phyloP scores from a whole-genome alignment of 148 eudicot species.

The Spergularia bocconei region DNA sequence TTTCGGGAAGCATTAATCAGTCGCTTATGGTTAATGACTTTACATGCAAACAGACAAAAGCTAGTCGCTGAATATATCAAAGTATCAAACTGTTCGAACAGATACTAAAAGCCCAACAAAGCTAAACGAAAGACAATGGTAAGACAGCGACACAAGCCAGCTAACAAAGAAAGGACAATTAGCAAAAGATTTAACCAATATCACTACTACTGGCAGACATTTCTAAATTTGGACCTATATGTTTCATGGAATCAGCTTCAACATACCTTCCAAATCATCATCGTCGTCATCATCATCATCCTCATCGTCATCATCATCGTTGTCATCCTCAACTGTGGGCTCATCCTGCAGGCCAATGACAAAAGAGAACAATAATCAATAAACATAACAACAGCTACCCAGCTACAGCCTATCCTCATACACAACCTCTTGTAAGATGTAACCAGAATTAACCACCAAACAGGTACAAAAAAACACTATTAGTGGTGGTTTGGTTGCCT shows the following conservation, averaged over 20 bases:
- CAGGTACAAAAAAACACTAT: not conserved
- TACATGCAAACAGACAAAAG: too few species aligned
- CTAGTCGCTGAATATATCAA: too few species aligned
- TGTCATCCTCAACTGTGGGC: constrained; percentile 70
- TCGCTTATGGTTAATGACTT: too few species aligned
- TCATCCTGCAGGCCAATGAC: constrained; percentile 44
- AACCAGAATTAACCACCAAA: not conserved
- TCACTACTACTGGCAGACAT: not conserved
- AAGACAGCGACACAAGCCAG: too few species aligned
- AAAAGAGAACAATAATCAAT: not conserved
- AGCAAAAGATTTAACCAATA: not conserved
- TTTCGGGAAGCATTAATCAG: too few species aligned
- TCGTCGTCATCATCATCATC: constrained; percentile 63
- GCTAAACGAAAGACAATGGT: not conserved
- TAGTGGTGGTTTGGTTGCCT: too few species aligned
- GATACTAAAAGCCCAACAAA: not conserved
- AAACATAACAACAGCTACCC: not conserved
- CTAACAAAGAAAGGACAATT: too few species aligned
- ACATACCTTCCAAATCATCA: constrained; percentile 57
- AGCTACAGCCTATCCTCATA: not conserved
- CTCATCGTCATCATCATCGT: constrained; percentile 68
- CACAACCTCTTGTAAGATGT: not conserved
- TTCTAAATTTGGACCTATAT: not conserved
- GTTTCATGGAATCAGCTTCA: not conserved
- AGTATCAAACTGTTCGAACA: too few species aligned